A percentile compares a stretch with the other conserved stretches of the same genome.
Evolutionary conservation across 2,329 filamentous ascomycete species (phyloP).

Genomic region (Blumeria hordei): DNA sequence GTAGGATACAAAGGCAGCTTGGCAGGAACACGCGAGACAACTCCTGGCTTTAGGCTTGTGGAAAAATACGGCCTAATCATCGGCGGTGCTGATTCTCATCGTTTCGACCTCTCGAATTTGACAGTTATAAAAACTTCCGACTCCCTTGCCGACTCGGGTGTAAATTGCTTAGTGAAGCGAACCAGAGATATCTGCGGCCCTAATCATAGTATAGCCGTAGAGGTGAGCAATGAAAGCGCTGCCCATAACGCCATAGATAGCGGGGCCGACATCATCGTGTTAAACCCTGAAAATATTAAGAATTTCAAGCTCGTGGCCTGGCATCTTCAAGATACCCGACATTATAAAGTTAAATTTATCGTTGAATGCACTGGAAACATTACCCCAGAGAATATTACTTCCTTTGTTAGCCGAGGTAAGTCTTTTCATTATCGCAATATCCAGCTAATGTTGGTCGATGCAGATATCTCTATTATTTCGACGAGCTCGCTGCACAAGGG

Average conservation of each 20-base stretch:
- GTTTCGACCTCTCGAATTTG: conserved; percentile 82
- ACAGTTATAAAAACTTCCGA: conserved; percentile 99
- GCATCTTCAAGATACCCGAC: conserved; percentile 59
- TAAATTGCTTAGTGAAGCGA: conserved; percentile 61
- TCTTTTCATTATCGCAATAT: conserved; percentile 4
- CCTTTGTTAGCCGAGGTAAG: conserved; percentile 53
- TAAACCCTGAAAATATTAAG: conserved; percentile 77
- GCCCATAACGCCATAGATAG: conserved; percentile 78
- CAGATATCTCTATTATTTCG: conserved; percentile 83
- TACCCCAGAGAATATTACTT: conserved; percentile 58
- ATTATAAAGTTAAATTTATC: conserved; percentile 46
- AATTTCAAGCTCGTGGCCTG: conserved; percentile 52
- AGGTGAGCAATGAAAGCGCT: conserved; percentile 70
- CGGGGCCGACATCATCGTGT: conserved; percentile 87
- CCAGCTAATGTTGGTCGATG: too few species aligned
- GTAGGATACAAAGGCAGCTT: conserved; percentile 62
- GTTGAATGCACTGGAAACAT: conserved; percentile 90
- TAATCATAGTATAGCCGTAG: conserved; percentile 83
- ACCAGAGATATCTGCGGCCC: conserved; percentile 74
- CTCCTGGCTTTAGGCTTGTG: conserved; percentile 78
- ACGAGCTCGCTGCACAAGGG: conserved; percentile 95
- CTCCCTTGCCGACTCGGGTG: conserved; percentile 73
- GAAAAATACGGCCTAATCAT: conserved; percentile 98
- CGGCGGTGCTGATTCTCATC: conserved; percentile 74
- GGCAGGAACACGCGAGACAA: conserved; percentile 89